Percentiles rank a stretch among this genome's conserved stretches.
phyloP scores from a whole-genome alignment of 805 yeast genomes.

The Metschnikowia vanudenii region DNA sequence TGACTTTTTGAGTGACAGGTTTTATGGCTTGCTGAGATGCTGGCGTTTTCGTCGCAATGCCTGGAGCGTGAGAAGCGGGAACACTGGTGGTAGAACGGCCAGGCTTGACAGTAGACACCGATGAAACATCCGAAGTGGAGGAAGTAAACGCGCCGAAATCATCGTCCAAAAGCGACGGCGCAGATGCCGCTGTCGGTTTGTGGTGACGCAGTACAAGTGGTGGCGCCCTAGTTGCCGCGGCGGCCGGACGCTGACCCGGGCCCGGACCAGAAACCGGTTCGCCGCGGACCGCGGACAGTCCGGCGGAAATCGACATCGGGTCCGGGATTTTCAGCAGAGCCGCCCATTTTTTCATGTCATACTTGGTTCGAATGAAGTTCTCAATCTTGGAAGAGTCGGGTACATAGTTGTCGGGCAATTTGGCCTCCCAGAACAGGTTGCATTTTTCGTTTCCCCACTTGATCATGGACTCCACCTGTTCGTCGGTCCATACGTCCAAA shows the following conservation, averaged over 20 bases:
- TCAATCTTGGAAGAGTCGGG: slow-evolving; percentile 86
- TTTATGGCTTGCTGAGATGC: too few relatives aligned
- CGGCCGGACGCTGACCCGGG: not conserved
- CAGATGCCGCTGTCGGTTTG: slow-evolving; percentile 3
- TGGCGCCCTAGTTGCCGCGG: not conserved
- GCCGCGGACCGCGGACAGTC: too few relatives aligned
- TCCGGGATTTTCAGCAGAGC: slow-evolving; percentile 55
- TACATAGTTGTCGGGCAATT: slow-evolving; percentile 63
- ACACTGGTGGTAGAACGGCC: slow-evolving; percentile 12
- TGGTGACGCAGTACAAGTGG: not conserved
- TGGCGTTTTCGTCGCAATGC: too few relatives aligned
- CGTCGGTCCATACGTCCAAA: slow-evolving; percentile 95
- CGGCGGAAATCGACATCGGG: slow-evolving; percentile 42
- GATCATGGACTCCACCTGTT: slow-evolving; percentile 78
- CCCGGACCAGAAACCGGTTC: too few relatives aligned
- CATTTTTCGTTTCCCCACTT: slow-evolving; percentile 84
- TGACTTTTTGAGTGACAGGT: too few relatives aligned
- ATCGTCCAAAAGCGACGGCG: slow-evolving; percentile 30
- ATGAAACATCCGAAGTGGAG: slow-evolving; percentile 18
- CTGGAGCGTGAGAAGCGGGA: not conserved
- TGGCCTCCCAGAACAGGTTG: slow-evolving; percentile 81
- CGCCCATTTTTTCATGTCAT: slow-evolving; percentile 88
- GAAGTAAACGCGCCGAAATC: slow-evolving; percentile 43
- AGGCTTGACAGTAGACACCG: slow-evolving; percentile 1
- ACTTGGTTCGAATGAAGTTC: slow-evolving; percentile 88